phyloP scores from a whole-genome alignment of 495 filamentous ascomycete species.

The Mytilinidion resinicola region DNA sequence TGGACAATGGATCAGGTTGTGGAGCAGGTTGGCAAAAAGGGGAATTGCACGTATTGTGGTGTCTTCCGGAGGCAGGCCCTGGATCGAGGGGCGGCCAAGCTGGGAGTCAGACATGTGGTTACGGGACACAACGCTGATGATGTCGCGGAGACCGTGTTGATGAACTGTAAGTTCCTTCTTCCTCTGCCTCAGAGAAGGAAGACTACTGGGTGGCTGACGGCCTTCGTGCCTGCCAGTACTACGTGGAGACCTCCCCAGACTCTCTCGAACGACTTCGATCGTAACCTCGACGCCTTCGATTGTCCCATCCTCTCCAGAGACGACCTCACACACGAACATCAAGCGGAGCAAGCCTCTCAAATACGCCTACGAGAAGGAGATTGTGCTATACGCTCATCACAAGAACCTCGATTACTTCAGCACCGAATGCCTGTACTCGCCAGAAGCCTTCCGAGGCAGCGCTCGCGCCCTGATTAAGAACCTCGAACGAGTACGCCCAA shows the following conservation, averaged over 20 bases:
- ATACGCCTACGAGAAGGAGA: slow-evolving; percentile 98
- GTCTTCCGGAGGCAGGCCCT: slow-evolving; percentile 93
- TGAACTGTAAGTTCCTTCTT: slow-evolving; percentile 54
- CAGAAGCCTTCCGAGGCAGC: slow-evolving; percentile 93
- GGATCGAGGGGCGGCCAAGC: slow-evolving; percentile 79
- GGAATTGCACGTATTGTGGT: slow-evolving; percentile 97
- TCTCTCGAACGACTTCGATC: slow-evolving; percentile 87
- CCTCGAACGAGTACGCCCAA: slow-evolving; percentile 84
- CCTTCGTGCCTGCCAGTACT: slow-evolving; percentile 44
- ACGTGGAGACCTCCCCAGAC: slow-evolving; percentile 78
- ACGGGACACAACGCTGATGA: slow-evolving; percentile 98
- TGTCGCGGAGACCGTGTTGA: slow-evolving; percentile 95
- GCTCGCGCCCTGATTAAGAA: slow-evolving; percentile 91
- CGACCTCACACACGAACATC: slow-evolving; percentile 43
- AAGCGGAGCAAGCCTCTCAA: slow-evolving; percentile 94
- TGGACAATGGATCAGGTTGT: slow-evolving; percentile 99
- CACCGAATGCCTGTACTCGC: slow-evolving; percentile 97
- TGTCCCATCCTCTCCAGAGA: background rate
- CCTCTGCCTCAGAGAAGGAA: background rate
- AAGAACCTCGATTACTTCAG: slow-evolving; percentile 96
- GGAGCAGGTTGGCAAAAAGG: slow-evolving; percentile 90
- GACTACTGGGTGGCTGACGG: background rate
- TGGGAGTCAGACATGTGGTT: slow-evolving; percentile 86
- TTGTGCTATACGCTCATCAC: slow-evolving; percentile 94
- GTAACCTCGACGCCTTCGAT: slow-evolving; percentile 53